Base-by-base conservation (phyloP, 2,329 filamentous ascomycete species). In the Xylaria sp. region DNA sequence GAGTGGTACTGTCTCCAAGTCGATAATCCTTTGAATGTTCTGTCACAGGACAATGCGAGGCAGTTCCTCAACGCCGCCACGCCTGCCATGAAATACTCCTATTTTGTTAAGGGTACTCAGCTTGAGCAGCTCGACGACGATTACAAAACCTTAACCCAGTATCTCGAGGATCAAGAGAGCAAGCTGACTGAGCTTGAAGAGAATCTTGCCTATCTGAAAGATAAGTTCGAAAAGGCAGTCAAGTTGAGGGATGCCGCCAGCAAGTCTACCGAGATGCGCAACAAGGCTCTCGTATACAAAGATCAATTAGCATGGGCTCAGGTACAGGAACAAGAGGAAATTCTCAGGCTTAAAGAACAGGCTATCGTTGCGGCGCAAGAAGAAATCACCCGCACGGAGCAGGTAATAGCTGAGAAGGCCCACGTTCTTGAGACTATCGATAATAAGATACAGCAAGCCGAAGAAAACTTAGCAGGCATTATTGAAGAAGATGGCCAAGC, bases 1-100 rank as follows among this genome's bases (percentile, higher is more conserved):
- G 96, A 99, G 79, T 97, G 93, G 78, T 98, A 94, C 78, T 93
- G 92, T 49, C 84, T 99, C 49, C 95, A 98, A 79, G 93, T 99
- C 66, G 95, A 98, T 77, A 99, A 99, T 74, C 96, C 96, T 0
- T 90, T 99, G 83, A 98, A 97, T 68, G 92, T 98, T 6, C 85
- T 99, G 20, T 97, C 94, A 0, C 96, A 99, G 79, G 96, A 99
- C 78, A 94, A 94, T 80, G 96, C 96, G 11, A 90, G 96, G 11
- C 92, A 97, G 67, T 99, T 99, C 75, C 86, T 99, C 51, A 97
- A 95, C 76, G 88, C 90, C 42, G 95, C 96, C 13, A 92, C 89
- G 2, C 88, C 94, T 0, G 83, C 88, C 3, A 90, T 95, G 68
- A 99, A 99, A 79, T 99, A 98, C 84, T 96, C 93, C 73, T 97